Evolutionary conservation across 495 filamentous ascomycete genomes (phyloP).

Genomic region (Eremomyces bilateralis): DNA sequence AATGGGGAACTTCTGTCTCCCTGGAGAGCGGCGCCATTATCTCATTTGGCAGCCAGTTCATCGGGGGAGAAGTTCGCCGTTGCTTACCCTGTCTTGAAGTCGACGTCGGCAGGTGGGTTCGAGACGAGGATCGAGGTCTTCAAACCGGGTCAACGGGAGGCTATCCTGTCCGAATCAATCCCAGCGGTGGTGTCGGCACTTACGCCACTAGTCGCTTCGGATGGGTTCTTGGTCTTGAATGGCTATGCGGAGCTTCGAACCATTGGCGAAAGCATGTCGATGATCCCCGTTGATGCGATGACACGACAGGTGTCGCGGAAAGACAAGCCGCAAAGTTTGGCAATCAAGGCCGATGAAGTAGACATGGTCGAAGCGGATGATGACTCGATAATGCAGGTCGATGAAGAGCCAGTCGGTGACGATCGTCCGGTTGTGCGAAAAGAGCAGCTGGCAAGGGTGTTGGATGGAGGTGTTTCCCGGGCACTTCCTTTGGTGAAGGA

Average conservation of each 20-base stretch:
- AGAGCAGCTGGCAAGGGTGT: slow-evolving; percentile 48
- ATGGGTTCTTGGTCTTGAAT: neutral
- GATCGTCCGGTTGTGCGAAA: slow-evolving; percentile 33
- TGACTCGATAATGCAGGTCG: slow-evolving; percentile 10
- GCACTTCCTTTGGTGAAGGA: slow-evolving; percentile 57
- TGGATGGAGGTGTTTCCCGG: slow-evolving; percentile 50
- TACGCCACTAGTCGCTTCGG: neutral
- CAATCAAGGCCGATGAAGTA: neutral
- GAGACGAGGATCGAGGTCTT: neutral
- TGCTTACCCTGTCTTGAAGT: neutral
- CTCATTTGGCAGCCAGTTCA: slow-evolving; percentile 38
- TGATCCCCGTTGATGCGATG: neutral
- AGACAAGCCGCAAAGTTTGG: neutral
- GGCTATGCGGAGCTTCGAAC: neutral
- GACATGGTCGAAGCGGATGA: slow-evolving; percentile 13
- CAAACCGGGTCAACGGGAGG: neutral
- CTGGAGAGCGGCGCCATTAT: slow-evolving; percentile 19
- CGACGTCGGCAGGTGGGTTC: no score
- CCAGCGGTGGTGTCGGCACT: neutral
- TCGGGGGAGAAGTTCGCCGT: slow-evolving; percentile 20
- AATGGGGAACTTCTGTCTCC: slow-evolving; percentile 11
- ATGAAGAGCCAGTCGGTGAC: slow-evolving; percentile 17
- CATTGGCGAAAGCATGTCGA: neutral
- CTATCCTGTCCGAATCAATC: neutral
- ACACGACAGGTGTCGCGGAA: neutral